Base-by-base conservation (phyloP, 2,329 filamentous ascomycete species). In the Cladosporium phlei region DNA sequence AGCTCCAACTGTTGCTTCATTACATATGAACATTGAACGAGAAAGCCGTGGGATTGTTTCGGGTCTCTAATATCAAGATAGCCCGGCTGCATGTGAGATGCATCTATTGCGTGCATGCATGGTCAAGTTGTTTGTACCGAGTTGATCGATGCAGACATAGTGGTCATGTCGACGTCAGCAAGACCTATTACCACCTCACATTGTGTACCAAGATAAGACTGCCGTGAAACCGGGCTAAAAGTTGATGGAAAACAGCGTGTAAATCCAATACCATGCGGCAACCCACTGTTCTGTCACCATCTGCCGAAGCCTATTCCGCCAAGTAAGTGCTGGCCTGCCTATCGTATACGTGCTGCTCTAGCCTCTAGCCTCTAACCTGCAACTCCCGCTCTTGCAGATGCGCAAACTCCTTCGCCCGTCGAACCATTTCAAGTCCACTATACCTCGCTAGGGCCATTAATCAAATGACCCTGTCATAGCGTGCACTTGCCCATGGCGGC, bases 381-480 rank as follows among this genome's bases (percentile, higher is more conserved):
- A 33, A 35, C 42, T 45, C 42, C 37, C 12, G 42, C 24, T 45
- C 42, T 45, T 29, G 42, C 42, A 45, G 19, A 35, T 45, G 42
- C 42, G 42, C 42, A 21, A 34, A 37, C 32, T 25, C 32, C 30
- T 37, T 29, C 10, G 12, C 17, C 32, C 22, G 28, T 45, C 42
- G 32, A 21, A 45, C 27, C 32, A n/a, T n/a, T n/a, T n/a, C n/a
- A n/a, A n/a, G 11, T 45, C n/a, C 42, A 21, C 32, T 25, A 28
- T 29, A 45, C n/a, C 12, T 21, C 42, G 16, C 14, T 34, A 28
- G 42, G 20, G 25, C 32, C 37, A 35, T 37, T 17, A 16, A 17
- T 34, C 29, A 35, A 19, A 45, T 45, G 42, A 27, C 24, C 32
- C 42, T 45, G 42, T 45, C 42, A 45, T 45, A 45, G 42, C 42